Conservation (phyloP, 768 basidiomycete genomes). For the Clavulina sp. region DNA sequence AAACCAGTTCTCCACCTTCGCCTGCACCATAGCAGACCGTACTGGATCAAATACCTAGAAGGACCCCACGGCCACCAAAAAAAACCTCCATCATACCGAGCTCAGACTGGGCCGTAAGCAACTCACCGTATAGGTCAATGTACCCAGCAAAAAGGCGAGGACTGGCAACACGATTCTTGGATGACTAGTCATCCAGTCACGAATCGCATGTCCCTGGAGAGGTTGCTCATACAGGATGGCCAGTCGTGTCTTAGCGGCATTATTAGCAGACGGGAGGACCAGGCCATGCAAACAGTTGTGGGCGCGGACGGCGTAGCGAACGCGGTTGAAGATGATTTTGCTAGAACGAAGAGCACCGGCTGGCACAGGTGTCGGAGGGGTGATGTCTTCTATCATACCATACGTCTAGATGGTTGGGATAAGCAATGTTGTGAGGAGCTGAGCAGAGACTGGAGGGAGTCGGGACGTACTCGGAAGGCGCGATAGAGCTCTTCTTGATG, state of each 20-base stretch:
- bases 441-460: not conserved
- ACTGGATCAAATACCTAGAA: slow-evolving; percentile 80
- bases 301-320: slow-evolving; percentile 60
- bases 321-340: slow-evolving; percentile 39
- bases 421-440: not conserved
- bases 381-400: slow-evolving; percentile 58
- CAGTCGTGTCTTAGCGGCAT: slow-evolving; percentile 24
- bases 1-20: slow-evolving; percentile 71
- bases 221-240: slow-evolving; percentile 43
- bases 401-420: slow-evolving; percentile 38
- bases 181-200: slow-evolving; percentile 73
- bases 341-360: slow-evolving; percentile 50
- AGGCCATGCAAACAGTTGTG: slow-evolving; percentile 66
- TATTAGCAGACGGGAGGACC: slow-evolving; percentile 11
- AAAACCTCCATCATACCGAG: not conserved
- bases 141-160: slow-evolving; percentile 74
- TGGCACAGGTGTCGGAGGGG: slow-evolving; percentile 39
- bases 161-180: slow-evolving; percentile 71
- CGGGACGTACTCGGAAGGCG: slow-evolving; percentile 50
- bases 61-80: not conserved
- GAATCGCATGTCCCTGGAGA: slow-evolving; percentile 43
- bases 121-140: slow-evolving; percentile 70
- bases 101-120: not conserved
- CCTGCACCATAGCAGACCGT: slow-evolving; percentile 64
- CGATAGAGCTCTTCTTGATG: slow-evolving; percentile 64